phyloP scores from a whole-genome alignment of 2,329 filamentous ascomycete genomes.

The Scortechinia acanthostroma region DNA sequence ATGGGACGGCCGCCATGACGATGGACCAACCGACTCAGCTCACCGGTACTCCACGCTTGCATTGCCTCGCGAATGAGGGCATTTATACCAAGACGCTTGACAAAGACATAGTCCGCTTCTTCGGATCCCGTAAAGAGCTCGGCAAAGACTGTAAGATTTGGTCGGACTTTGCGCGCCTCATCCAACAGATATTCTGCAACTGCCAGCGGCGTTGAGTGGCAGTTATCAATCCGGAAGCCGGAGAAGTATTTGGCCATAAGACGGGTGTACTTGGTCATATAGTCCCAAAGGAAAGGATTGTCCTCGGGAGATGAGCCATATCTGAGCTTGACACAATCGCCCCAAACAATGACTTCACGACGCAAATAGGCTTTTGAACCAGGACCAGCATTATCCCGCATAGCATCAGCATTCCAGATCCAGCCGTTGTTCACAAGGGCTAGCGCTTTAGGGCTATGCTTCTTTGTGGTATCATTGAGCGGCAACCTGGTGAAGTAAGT shows the following conservation, averaged over 20 bases:
- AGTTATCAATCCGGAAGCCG: conserved; percentile 95
- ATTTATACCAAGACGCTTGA: conserved; percentile 83
- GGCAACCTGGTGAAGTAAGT: conserved; percentile 90
- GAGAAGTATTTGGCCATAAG: conserved; percentile 91
- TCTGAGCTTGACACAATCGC: conserved; percentile 92
- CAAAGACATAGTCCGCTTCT: conserved; percentile 91
- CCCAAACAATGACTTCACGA: conserved; percentile 94
- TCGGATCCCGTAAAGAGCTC: conserved; percentile 95
- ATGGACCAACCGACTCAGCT: conserved; percentile 87
- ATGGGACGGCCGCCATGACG: conserved; percentile 89
- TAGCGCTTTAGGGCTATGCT: conserved; percentile 69
- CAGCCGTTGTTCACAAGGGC: conserved; percentile 93
- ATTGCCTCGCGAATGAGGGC: conserved; percentile 93
- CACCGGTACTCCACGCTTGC: conserved; percentile 93
- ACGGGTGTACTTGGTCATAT: conserved; percentile 87
- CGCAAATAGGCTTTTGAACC: conserved; percentile 88
- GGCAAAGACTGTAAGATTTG: conserved; percentile 84
- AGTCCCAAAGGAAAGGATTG: conserved; percentile 89
- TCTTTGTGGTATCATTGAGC: conserved; percentile 68
- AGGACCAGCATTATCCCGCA: conserved; percentile 87
- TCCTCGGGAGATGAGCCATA: conserved; percentile 77
- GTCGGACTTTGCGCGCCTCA: conserved; percentile 79
- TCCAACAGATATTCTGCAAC: conserved; percentile 94
- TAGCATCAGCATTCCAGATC: conserved; percentile 95
- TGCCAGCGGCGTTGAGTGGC: conserved; percentile 88